Base-by-base conservation (phyloP, 805 yeast species). In the Priceomyces haplophilus region DNA sequence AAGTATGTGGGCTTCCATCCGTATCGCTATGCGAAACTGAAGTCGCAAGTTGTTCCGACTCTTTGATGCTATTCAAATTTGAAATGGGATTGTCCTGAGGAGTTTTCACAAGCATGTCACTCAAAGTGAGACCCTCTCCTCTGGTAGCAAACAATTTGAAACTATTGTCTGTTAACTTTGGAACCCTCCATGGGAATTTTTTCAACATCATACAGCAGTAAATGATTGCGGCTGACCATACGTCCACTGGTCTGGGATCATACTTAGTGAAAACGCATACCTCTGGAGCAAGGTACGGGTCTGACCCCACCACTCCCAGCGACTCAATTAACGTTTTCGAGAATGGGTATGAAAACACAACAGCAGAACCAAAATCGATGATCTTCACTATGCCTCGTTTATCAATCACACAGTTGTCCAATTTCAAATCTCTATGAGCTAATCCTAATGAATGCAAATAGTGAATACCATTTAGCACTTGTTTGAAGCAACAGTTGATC, bases 121-220 rank as follows among this genome's bases (percentile, higher is more conserved):
- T 80, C 46, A 86, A 66, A 0, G 89, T 78, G 40, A 73, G 39
- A 18, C 46, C 79, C 43, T 85, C 85, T 25, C 82, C 83, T 44
- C 64, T 48, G 39, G 54, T 52, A 38, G 81, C 77, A 55, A 77
- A 86, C 24, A 85, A 65, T 50, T 75, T 76, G 61, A 80, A 86
- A 53, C 88, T 82, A 48, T 83, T 82, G 61, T 86, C 95, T 25
- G 79, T 62, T 13, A 67, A 69, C 51, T 76, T 79, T 10, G 95
- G 95, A 1, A 83, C 85, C 59, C 85, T 86, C 95, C 95, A 86
- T 2, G 95, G 95, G 58, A 86, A 86, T 56, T 90, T 75, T 63
- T 85, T 82, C 46, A 86, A 68, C 50, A 88, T 83, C 91, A 86
- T 85, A 65, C 95, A 86, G 63, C 95, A 86, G 57, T 82, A 86